A percentile compares a stretch with the other conserved stretches of the same genome.
phyloP scores from a whole-genome alignment of 495 filamentous ascomycete genomes.

The Lindgomyces ingoldianus region DNA sequence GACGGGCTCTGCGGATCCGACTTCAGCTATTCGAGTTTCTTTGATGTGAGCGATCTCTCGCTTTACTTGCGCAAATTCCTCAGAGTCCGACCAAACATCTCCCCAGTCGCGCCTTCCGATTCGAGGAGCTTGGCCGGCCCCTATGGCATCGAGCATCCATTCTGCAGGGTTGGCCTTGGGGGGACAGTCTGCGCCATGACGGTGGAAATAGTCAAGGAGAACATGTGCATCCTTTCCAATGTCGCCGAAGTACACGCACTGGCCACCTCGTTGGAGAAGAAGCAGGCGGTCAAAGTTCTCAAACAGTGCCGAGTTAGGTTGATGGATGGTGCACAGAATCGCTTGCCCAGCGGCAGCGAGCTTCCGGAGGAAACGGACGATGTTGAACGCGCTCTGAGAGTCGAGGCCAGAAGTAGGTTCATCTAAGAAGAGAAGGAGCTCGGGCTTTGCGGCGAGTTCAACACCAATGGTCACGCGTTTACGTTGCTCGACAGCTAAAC shows the following conservation, averaged over 20 bases:
- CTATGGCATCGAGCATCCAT: slow-evolving; percentile 86
- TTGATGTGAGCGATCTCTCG: slow-evolving; percentile 69
- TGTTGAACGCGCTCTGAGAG: slow-evolving; percentile 82
- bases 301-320: slow-evolving; percentile 83
- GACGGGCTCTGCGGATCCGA: slow-evolving; percentile 39
- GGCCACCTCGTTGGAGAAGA: slow-evolving; percentile 64
- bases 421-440: slow-evolving; percentile 84
- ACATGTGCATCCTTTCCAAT: slow-evolving; percentile 60
- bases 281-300: slow-evolving; percentile 74
- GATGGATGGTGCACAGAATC: slow-evolving; percentile 90
- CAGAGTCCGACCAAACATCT: slow-evolving; percentile 72
- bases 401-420: slow-evolving; percentile 91
- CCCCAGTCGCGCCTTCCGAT: slow-evolving; percentile 77
- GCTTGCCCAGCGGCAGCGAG: slow-evolving; percentile 81
- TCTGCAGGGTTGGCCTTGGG: slow-evolving; percentile 76
- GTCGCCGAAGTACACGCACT: slow-evolving; percentile 67
- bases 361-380: slow-evolving; percentile 84
- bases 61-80: slow-evolving; percentile 69
- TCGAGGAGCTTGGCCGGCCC: slow-evolving; percentile 71
- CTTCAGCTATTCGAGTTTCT: slow-evolving; percentile 53
- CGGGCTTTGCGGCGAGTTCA: slow-evolving; percentile 81
- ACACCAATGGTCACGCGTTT: slow-evolving; percentile 91
- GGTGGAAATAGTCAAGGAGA: slow-evolving; percentile 45
- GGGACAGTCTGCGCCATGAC: slow-evolving; percentile 57
- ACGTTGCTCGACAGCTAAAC: slow-evolving; percentile 87